A percentile compares a stretch with the other conserved stretches of the same genome.
These are phyloP conservation scores for Irpex rosettiformis DNA, from an alignment of 1,284 basidiomycete genomes.

Conservation along the genomic window DNA sequence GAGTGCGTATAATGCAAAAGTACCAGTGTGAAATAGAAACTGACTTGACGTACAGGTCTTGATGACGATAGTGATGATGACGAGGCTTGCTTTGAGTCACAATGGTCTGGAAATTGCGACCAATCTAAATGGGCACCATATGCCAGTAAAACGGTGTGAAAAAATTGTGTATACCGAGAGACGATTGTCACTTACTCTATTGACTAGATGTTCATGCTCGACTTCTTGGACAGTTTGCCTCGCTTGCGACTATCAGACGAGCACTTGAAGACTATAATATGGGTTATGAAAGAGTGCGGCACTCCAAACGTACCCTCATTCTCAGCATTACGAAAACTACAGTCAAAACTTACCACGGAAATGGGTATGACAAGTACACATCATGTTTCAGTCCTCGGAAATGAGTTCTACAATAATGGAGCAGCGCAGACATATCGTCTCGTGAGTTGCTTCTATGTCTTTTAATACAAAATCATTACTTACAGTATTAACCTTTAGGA, in stretches of 20 bases:
- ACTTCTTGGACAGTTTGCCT: not conserved
- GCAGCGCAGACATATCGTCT: not conserved
- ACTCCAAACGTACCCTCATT: not conserved
- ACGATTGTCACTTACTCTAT: not conserved
- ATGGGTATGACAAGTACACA: not conserved
- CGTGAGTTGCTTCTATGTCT: not conserved
- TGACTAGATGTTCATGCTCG: not conserved
- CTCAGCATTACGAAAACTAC: not conserved
- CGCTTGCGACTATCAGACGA: not conserved
- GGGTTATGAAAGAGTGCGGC: not conserved
- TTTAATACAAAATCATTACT: not conserved
- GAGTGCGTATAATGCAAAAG: too few relatives aligned
- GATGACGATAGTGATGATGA: too few relatives aligned
- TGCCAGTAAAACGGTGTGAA: not conserved
- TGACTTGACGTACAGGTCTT: too few relatives aligned
- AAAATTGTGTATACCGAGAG: not conserved
- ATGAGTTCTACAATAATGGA: not conserved
- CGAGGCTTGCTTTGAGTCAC: too few relatives aligned
- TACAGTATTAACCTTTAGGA: not conserved
- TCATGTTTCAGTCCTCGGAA: not conserved
- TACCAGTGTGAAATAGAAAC: too few relatives aligned
- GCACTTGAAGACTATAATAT: not conserved
- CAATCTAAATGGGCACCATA: not conserved
- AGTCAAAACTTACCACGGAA: not conserved
- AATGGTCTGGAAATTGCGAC: too few relatives aligned